Conservation (phyloP, 116 monocot species). For the Papilionanthe hybrid region DNA sequence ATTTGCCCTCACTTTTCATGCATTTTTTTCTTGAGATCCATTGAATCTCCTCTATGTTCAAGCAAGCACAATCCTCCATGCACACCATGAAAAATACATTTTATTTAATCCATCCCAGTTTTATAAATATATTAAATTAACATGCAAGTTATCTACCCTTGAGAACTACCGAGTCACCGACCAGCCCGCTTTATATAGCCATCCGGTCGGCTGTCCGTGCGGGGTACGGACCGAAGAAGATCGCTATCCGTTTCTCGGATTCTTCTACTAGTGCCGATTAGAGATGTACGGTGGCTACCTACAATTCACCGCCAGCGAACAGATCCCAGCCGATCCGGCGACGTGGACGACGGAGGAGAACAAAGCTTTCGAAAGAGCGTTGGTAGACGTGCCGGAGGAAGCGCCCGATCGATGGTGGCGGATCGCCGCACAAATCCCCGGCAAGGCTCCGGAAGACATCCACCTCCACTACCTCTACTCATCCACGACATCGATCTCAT, state of each 20-base stretch:
- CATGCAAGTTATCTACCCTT: neutral
- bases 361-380: constrained; percentile 38
- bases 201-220: neutral
- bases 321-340: neutral
- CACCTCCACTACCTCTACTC: constrained; percentile 24
- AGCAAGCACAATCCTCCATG: no score
- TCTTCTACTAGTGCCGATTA: neutral
- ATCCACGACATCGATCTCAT: constrained; percentile 35
- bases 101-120: no score
- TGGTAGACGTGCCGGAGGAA: constrained; percentile 35
- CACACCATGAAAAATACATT: no score
- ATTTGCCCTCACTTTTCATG: no score
- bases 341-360: constrained; percentile 32
- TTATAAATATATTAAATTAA: no score
- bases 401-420: constrained; percentile 33
- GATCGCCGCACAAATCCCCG: constrained; percentile 28
- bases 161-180: neutral
- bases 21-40: no score
- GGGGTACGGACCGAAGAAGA: neutral
- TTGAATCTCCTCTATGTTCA: no score
- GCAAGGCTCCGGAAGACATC: constrained; percentile 30
- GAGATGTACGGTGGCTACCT: neutral
- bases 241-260: neutral
- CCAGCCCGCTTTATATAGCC: neutral
- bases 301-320: neutral